Conservation (phyloP, 139 green algal species). For the Trebouxia sp. region DNA sequence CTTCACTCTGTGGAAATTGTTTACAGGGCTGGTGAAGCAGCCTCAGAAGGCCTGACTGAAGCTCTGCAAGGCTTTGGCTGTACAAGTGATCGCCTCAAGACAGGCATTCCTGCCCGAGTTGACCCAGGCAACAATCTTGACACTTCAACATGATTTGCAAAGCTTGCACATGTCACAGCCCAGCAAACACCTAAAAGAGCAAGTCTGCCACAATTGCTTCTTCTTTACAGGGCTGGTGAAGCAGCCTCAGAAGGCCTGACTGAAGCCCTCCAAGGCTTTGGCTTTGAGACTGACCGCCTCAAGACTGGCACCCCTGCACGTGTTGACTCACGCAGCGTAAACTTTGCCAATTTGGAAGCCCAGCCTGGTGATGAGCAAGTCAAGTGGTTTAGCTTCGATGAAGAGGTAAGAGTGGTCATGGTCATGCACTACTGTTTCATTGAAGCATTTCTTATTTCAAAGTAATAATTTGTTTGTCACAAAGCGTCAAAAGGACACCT, state of each 20-base stretch:
- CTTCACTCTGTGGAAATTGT: no score
- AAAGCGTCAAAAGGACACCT: no score
- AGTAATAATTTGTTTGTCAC: no score
- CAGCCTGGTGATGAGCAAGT: constrained; percentile 79
- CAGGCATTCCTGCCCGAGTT: constrained; percentile 92
- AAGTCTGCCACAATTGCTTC: not conserved
- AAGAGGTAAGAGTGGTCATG: no score
- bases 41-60: constrained; percentile 90
- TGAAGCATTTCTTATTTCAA: no score
- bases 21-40: constrained; percentile 58
- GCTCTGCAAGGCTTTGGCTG: constrained; percentile 85
- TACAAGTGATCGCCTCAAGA: constrained; percentile 94
- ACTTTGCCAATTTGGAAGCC: constrained; percentile 77
- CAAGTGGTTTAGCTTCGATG: constrained; percentile 95
- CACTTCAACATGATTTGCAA: no score
- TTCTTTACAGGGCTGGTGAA: constrained; percentile 78
- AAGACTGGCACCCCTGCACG: constrained; percentile 97
- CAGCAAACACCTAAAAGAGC: not conserved
- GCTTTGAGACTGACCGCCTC: constrained; percentile 92
- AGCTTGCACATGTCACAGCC: no score
- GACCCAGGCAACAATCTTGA: constrained; percentile 84
- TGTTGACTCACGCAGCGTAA: constrained; percentile 86
- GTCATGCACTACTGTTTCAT: no score
- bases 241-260: constrained; percentile 86
- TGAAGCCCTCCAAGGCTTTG: constrained; percentile 80